Evolutionary conservation across 345 rosid genomes (phyloP).

Genomic region (Brassica carinata): DNA sequence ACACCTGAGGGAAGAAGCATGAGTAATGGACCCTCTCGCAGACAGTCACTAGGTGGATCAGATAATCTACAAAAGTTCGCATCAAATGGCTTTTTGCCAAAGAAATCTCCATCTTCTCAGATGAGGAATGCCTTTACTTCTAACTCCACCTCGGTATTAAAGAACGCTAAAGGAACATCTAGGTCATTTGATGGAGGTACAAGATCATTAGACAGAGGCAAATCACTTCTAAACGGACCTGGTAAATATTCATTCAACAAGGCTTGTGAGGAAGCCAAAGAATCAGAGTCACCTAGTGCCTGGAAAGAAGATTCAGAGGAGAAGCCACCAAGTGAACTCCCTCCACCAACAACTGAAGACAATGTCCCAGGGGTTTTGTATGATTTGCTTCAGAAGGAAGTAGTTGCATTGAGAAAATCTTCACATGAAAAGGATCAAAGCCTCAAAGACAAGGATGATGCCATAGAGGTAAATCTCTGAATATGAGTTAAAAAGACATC

Average conservation of each 20-base stretch:
- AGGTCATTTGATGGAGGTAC: conserved; percentile 99
- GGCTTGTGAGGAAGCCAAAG: conserved; percentile 70
- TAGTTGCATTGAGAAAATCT: conserved; percentile 78
- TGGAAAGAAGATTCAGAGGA: conserved; percentile 46
- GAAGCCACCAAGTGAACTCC: conserved; percentile 52
- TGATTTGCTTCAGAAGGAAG: conserved; percentile 95
- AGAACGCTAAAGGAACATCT: conserved; percentile 97
- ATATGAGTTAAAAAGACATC: neutral
- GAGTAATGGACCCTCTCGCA: conserved; percentile 89
- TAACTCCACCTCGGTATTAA: conserved; percentile 68
- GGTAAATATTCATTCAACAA: conserved; percentile 70
- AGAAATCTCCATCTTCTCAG: conserved; percentile 59
- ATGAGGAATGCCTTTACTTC: conserved; percentile 51
- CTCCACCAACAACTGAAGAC: conserved; percentile 50
- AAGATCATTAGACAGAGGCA: conserved; percentile 81
- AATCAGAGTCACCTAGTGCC: conserved; percentile 41
- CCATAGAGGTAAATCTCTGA: conserved; percentile 72
- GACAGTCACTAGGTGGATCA: conserved; percentile 92
- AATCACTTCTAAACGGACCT: conserved; percentile 69
- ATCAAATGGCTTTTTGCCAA: conserved; percentile 83
- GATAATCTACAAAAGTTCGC: conserved; percentile 69
- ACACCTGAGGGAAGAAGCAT: conserved; percentile 69
- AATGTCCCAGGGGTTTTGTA: conserved; percentile 80
- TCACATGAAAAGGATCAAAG: conserved; percentile 97
- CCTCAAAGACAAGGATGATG: conserved; percentile 99